A percentile compares a stretch with the other conserved stretches of the same genome.
phyloP scores from a whole-genome alignment of 306 rosid genomes.

The Cicer judaicum region DNA sequence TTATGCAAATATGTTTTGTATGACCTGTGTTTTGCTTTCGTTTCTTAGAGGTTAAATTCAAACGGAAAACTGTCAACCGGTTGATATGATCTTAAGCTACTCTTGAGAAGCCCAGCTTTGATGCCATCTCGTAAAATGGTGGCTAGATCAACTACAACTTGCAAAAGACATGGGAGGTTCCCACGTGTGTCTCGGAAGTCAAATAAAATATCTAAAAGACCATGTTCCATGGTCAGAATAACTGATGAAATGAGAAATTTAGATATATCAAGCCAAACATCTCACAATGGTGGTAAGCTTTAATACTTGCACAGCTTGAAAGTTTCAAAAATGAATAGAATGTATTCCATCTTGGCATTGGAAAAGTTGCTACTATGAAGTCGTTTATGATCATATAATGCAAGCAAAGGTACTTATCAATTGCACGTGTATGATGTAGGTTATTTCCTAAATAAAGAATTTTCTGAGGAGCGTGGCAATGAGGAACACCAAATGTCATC shows the following conservation, averaged over 20 bases:
- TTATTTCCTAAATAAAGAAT: constrained; percentile 30
- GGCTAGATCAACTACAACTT: constrained; percentile 34
- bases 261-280: constrained; percentile 22
- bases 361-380: background rate
- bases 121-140: constrained; percentile 33
- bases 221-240: constrained; percentile 18
- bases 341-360: background rate
- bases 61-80: constrained; percentile 1
- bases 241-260: constrained; percentile 29
- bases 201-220: constrained; percentile 35
- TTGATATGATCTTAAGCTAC: constrained; percentile 26
- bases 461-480: constrained; percentile 22
- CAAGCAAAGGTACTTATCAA: background rate
- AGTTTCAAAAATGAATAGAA: background rate
- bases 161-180: constrained; percentile 37
- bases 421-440: constrained; percentile 32
- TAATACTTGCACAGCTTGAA: constrained; percentile 1
- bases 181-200: constrained; percentile 41
- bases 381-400: constrained; percentile 4
- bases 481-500: constrained; percentile 22
- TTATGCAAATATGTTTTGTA: constrained; percentile 19
- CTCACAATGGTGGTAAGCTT: constrained; percentile 43
- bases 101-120: constrained; percentile 26
- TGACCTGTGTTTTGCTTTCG: constrained; percentile 19
- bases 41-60: constrained; percentile 11